Evolutionary conservation across 441 rosid species (phyloP).

Genomic region (Pelargonium australe): DNA sequence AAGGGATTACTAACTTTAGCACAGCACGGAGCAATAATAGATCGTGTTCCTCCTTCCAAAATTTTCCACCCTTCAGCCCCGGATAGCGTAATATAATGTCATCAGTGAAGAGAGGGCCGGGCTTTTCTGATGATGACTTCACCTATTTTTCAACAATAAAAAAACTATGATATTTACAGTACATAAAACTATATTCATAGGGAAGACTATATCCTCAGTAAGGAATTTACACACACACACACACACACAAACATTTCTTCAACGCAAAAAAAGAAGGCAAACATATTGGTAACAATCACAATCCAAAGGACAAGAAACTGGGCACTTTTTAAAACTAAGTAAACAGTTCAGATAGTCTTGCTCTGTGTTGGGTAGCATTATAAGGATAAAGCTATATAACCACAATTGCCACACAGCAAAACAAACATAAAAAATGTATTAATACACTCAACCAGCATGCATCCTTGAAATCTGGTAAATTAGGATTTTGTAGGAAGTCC

Average conservation of each 20-base stretch:
- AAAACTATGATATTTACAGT: neutral
- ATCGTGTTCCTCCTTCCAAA: slow-evolving; percentile 96
- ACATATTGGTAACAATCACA: too few species aligned
- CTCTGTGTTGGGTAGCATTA: neutral
- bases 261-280: too few species aligned
- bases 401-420: neutral
- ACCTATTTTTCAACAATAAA: slow-evolving; percentile 43
- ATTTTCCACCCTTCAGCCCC: slow-evolving; percentile 70
- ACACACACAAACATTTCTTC: too few species aligned
- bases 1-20: slow-evolving; percentile 49
- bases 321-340: neutral
- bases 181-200: too few species aligned
- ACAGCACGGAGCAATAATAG: slow-evolving; percentile 65
- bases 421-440: neutral
- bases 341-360: neutral
- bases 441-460: neutral
- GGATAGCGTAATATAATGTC: slow-evolving; percentile 69
- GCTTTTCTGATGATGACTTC: slow-evolving; percentile 47
- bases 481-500: neutral
- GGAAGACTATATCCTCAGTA: too few species aligned
- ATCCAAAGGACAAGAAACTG: neutral
- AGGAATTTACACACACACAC: too few species aligned
- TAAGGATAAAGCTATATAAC: neutral
- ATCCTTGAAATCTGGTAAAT: neutral
- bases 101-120: slow-evolving; percentile 50